A percentile compares a stretch with the other conserved stretches of the same genome.
Evolutionary conservation across 345 rosid genomes (phyloP).

Genomic region (Psidium guajava): DNA sequence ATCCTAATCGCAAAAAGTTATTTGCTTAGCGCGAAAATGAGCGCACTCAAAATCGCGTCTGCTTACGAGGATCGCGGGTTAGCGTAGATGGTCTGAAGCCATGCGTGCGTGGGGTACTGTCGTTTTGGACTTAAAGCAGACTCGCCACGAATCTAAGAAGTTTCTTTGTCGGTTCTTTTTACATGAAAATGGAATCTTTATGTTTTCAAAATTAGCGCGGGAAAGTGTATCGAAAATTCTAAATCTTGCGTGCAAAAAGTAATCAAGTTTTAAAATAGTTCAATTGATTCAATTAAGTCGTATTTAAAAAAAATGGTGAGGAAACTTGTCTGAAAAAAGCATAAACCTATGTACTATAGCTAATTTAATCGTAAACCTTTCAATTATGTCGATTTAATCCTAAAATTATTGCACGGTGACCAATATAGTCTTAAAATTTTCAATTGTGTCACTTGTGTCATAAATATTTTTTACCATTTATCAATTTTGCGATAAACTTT

Average conservation of each 20-base stretch:
- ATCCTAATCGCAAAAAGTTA: neutral
- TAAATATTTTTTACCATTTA: no score
- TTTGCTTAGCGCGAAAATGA: neutral
- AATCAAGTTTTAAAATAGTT: neutral
- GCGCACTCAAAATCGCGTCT: neutral
- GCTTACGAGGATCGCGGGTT: neutral
- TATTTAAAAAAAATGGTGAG: neutral
- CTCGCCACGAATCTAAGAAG: neutral
- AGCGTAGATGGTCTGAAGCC: neutral
- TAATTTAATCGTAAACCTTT: no score
- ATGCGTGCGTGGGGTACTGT: neutral
- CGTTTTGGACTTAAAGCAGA: neutral
- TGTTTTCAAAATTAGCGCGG: neutral
- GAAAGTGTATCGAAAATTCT: neutral
- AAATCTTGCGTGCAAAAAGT: accelerated
- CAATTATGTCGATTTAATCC: no score
- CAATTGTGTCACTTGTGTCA: no score
- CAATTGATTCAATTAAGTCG: neutral
- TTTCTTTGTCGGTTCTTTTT: neutral
- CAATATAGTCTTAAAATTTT: no score
- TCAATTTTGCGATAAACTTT: no score
- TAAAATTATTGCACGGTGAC: no score
- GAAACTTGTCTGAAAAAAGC: no score
- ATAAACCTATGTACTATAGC: no score
- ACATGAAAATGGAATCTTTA: neutral